These are phyloP conservation scores for Hyphodiscus sp. DNA, from an alignment of 2,329 filamentous ascomycete species.

Conservation along the genomic window DNA sequence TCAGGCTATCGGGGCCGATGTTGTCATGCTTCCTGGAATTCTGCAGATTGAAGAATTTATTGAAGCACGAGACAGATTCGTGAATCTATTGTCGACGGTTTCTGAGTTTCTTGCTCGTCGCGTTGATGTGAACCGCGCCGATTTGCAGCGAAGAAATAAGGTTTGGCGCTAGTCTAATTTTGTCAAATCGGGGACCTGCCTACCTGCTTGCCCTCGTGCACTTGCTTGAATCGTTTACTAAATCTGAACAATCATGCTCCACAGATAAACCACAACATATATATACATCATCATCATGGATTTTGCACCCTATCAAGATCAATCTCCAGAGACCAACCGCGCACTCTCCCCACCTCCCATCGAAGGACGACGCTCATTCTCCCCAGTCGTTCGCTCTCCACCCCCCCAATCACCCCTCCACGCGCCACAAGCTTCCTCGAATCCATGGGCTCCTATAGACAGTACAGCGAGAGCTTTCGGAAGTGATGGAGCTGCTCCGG, in stretches of 20 bases:
- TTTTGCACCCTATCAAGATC: conserved; percentile 96
- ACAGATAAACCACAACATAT: neutral
- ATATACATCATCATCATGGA: conserved; percentile 54
- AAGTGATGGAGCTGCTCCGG: conserved; percentile 7
- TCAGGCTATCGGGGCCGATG: neutral
- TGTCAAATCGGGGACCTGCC: neutral
- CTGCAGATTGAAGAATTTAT: neutral
- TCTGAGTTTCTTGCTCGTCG: neutral
- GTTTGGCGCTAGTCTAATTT: conserved; percentile 1
- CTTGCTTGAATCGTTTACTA: neutral
- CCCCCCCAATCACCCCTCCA: conserved; percentile 38
- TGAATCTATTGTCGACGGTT: neutral
- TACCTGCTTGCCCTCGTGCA: neutral
- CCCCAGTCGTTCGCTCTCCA: conserved; percentile 46
- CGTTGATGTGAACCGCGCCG: neutral
- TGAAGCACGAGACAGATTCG: neutral
- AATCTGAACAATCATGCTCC: neutral
- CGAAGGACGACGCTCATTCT: conserved; percentile 43
- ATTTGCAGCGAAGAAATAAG: neutral
- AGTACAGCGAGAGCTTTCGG: conserved; percentile 14
- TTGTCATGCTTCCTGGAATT: neutral
- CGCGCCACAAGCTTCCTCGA: conserved; percentile 32
- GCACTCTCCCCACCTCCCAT: conserved; percentile 63
- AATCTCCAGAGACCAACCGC: conserved; percentile 76
- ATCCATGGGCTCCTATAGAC: conserved; percentile 21